These are phyloP conservation scores for Boletus rubroflammeus DNA, from an alignment of 768 basidiomycete genomes.

Conservation along the genomic window DNA sequence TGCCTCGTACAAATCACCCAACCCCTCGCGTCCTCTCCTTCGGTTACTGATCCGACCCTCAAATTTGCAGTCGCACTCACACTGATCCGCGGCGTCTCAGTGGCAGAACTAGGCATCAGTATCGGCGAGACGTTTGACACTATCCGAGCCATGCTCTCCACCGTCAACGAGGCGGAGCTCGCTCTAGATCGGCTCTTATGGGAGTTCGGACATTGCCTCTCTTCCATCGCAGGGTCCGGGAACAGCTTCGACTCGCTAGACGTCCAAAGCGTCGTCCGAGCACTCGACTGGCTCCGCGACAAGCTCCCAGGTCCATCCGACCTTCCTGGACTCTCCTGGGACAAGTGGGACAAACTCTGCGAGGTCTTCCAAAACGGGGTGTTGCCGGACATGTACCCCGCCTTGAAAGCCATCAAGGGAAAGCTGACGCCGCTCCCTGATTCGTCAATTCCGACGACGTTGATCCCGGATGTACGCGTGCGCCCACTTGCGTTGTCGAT, in stretches of 20 bases:
- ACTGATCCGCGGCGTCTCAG: conserved; percentile 29
- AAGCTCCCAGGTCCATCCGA: conserved; percentile 44
- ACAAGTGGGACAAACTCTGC: conserved; percentile 46
- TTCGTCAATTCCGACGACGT: conserved; percentile 24
- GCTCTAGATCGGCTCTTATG: conserved; percentile 26
- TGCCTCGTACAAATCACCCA: conserved; percentile 43
- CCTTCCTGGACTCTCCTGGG: conserved; percentile 46
- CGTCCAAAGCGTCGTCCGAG: conserved; percentile 38
- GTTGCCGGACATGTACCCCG: conserved; percentile 24
- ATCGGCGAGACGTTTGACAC: conserved; percentile 26
- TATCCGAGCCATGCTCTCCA: conserved; percentile 24
- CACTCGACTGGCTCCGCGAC: conserved; percentile 55
- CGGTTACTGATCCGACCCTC: conserved; percentile 25
- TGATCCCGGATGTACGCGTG: conserved; percentile 32
- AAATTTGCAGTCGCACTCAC: conserved; percentile 34
- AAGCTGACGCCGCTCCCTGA: conserved; percentile 29
- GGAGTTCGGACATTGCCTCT: conserved; percentile 38
- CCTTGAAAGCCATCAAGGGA: conserved; percentile 33
- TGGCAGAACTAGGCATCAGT: conserved; percentile 19
- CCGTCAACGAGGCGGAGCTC: conserved; percentile 23
- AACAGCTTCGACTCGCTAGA: conserved; percentile 31
- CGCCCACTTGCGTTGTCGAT: conserved; percentile 40
- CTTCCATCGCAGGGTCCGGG: conserved; percentile 26
- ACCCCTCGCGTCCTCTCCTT: conserved; percentile 24
- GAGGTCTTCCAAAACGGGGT: conserved; percentile 33